Evolutionary conservation across 257 asterid species (phyloP).

Genomic region (Dorcoceras hygrometricum): DNA sequence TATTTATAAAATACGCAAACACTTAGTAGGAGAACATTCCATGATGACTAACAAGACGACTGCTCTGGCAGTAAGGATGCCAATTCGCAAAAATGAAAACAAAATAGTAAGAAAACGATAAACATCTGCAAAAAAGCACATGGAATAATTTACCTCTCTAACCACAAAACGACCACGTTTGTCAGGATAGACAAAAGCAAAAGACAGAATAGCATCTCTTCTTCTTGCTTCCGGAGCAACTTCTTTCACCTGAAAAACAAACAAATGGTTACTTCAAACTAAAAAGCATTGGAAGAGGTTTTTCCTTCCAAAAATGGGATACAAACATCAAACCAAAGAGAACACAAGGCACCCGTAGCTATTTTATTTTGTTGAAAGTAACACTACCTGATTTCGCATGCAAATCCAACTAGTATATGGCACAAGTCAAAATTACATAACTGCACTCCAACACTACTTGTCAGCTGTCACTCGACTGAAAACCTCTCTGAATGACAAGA

Average conservation of each 20-base stretch:
- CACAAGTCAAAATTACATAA: not conserved
- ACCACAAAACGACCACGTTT: conserved; percentile 81
- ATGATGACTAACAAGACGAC: not conserved
- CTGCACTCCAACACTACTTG: not conserved
- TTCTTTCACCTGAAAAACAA: conserved; percentile 70
- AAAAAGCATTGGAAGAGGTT: not conserved
- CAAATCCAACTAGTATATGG: not conserved
- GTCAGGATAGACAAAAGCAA: conserved; percentile 86
- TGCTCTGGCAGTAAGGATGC: not conserved
- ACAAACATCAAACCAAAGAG: not conserved
- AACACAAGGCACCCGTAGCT: not conserved
- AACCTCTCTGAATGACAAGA: not conserved
- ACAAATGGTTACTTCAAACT: not conserved
- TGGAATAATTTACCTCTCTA: conserved; percentile 53
- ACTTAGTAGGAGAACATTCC: not conserved
- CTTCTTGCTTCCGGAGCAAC: conserved; percentile 94
- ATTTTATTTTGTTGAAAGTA: too few species aligned
- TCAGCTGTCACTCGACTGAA: not conserved
- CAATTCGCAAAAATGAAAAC: not conserved
- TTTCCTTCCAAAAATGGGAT: not conserved
- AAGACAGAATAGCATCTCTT: conserved; percentile 83
- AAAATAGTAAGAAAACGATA: not conserved
- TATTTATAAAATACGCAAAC: not conserved
- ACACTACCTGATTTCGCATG: not conserved
- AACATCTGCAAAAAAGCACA: not conserved